phyloP scores from a whole-genome alignment of 2,329 filamentous ascomycete species.

The Teratosphaeria zuluensis region DNA sequence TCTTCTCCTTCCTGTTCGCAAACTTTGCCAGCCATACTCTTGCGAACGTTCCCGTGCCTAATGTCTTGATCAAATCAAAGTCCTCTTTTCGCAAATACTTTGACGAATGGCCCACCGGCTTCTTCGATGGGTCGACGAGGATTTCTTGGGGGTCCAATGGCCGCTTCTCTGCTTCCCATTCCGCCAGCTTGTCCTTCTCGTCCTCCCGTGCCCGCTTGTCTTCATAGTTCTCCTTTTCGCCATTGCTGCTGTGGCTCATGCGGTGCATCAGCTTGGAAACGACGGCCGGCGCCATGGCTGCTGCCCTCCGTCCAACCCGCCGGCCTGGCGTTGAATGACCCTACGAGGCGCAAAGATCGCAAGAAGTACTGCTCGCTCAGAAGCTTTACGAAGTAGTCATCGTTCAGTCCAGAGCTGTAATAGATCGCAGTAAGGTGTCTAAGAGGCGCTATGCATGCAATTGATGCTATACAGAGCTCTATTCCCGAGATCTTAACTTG shows the following conservation, averaged over 20 bases:
- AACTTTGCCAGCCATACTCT: slow-evolving; percentile 69
- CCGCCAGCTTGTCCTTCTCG: slow-evolving; percentile 36
- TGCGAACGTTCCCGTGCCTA: slow-evolving; percentile 71
- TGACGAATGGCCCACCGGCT: slow-evolving; percentile 39
- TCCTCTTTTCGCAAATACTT: slow-evolving; percentile 44
- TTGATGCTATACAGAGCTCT: not conserved
- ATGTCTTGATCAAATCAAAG: slow-evolving; percentile 64
- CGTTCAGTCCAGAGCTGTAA: not conserved
- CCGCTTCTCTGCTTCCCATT: slow-evolving; percentile 38
- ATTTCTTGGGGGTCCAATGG: slow-evolving; percentile 36
- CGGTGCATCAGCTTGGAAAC: slow-evolving; percentile 28
- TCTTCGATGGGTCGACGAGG: slow-evolving; percentile 32
- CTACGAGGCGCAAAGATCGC: not conserved
- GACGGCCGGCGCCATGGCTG: slow-evolving; percentile 23
- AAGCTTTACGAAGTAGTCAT: not conserved
- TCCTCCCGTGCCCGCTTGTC: slow-evolving; percentile 30
- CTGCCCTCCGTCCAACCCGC: not conserved
- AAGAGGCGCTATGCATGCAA: not conserved
- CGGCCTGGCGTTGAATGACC: not conserved
- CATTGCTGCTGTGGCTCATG: slow-evolving; percentile 22
- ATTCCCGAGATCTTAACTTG: not conserved
- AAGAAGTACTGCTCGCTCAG: not conserved
- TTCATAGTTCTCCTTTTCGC: slow-evolving; percentile 15
- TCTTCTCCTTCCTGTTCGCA: slow-evolving; percentile 36
- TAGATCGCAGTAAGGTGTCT: not conserved